Conservation (phyloP, 73 alveolate species). For the Vitrella brassicaformis region DNA sequence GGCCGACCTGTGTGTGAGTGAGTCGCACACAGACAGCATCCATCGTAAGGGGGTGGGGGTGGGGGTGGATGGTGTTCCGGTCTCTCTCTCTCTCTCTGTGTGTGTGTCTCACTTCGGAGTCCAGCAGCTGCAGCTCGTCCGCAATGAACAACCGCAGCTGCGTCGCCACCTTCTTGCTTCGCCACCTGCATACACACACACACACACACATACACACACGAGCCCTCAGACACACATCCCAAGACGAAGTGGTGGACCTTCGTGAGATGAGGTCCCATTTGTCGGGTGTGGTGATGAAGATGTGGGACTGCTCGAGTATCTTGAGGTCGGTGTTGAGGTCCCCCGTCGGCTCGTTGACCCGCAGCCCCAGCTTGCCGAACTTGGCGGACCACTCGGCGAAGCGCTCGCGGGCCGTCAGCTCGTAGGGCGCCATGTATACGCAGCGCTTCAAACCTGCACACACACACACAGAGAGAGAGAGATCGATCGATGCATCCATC, state of each 20-base stretch:
- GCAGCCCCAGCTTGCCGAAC: conserved; percentile 27
- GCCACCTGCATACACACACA: too few relatives aligned
- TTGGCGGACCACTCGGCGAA: conserved; percentile 28
- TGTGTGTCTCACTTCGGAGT: conserved; percentile 37
- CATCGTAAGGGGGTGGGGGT: too few relatives aligned
- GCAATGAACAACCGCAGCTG: conserved; percentile 50
- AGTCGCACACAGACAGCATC: not conserved
- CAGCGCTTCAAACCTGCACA: conserved; percentile 8
- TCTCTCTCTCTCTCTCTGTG: not conserved
- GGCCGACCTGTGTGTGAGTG: not conserved
- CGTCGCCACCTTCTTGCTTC: conserved; percentile 12
- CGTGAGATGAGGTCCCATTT: conserved; percentile 63
- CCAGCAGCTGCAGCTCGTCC: conserved; percentile 70
- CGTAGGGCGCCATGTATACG: conserved; percentile 33
- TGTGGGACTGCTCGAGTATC: conserved; percentile 18
- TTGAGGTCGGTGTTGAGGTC: conserved; percentile 18
- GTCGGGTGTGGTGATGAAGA: conserved; percentile 52
- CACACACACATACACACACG: too few relatives aligned
- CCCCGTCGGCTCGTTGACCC: conserved; percentile 11
- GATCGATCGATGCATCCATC: not conserved
- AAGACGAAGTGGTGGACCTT: too few relatives aligned
- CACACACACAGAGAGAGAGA: not conserved
- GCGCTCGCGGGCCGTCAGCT: conserved; percentile 20
- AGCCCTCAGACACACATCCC: too few relatives aligned
- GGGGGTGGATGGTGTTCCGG: too few relatives aligned